phyloP scores from a whole-genome alignment of 2,329 filamentous ascomycete genomes.

The Daldinia eschscholtzii region DNA sequence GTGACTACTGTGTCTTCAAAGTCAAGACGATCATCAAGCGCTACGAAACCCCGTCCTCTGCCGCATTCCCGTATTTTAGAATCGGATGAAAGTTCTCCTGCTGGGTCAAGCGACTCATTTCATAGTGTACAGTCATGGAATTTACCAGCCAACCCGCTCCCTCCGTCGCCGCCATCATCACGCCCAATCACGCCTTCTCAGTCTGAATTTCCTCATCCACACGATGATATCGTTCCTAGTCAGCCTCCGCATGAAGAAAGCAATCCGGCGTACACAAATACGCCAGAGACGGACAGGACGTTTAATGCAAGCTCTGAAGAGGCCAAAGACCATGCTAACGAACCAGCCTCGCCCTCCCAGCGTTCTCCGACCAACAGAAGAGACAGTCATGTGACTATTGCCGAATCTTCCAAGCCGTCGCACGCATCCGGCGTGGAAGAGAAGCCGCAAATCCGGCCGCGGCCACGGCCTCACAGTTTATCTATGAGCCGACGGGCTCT shows the following conservation, averaged over 20 bases:
- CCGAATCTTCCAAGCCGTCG: constrained; percentile 17
- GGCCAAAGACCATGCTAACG: constrained; percentile 47
- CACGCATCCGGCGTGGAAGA: constrained; percentile 51
- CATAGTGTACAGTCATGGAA: constrained; percentile 67
- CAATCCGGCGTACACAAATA: constrained; percentile 53
- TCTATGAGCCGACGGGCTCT: constrained; percentile 68
- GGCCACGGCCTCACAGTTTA: constrained; percentile 65
- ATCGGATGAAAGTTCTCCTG: constrained; percentile 58
- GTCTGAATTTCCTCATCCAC: constrained; percentile 55
- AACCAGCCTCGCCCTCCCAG: constrained; percentile 45
- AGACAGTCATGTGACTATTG: constrained; percentile 24
- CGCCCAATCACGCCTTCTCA: constrained; percentile 54
- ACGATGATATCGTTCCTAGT: constrained; percentile 57
- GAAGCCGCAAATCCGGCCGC: constrained; percentile 63
- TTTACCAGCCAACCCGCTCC: constrained; percentile 59
- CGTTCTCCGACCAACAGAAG: constrained; percentile 23
- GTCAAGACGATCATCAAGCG: constrained; percentile 27
- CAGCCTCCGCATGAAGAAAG: constrained; percentile 51
- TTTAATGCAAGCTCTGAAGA: constrained; percentile 51
- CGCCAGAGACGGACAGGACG: constrained; percentile 51
- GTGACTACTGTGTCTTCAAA: constrained; percentile 58
- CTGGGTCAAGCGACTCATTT: constrained; percentile 65
- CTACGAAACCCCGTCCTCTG: constrained; percentile 40
- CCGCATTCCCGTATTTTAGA: constrained; percentile 43
- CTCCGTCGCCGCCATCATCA: constrained; percentile 61